Evolutionary conservation across 2,329 filamentous ascomycete species (phyloP).

Genomic region (Aspergillus amoenus): DNA sequence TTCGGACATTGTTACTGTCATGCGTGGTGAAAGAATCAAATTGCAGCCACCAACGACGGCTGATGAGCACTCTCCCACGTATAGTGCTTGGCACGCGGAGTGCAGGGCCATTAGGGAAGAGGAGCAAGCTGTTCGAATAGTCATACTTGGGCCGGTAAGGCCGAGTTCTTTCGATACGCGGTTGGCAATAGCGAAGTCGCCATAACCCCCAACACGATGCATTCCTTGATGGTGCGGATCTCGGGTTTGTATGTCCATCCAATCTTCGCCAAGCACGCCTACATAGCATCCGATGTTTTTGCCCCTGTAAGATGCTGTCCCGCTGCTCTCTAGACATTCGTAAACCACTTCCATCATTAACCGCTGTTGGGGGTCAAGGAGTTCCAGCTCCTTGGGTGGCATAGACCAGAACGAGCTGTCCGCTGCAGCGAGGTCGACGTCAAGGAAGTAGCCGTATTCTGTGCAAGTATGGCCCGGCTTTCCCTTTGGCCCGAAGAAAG

Average conservation of each 20-base stretch:
- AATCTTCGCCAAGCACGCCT: slow-evolving; percentile 26
- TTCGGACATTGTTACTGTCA: slow-evolving; percentile 27
- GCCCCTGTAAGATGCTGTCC: slow-evolving; percentile 29
- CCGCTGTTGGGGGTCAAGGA: slow-evolving; percentile 35
- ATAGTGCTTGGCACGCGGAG: slow-evolving; percentile 23
- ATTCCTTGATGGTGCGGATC: slow-evolving; percentile 17
- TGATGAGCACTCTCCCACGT: slow-evolving; percentile 10
- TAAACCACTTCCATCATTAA: slow-evolving; percentile 31
- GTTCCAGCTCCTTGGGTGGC: slow-evolving; percentile 21
- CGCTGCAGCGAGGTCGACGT: slow-evolving; percentile 23
- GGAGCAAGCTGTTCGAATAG: slow-evolving; percentile 33
- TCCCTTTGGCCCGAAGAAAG: slow-evolving; percentile 20
- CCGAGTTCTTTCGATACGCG: slow-evolving; percentile 13
- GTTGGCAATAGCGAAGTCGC: slow-evolving; percentile 10
- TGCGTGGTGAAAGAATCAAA: slow-evolving; percentile 32
- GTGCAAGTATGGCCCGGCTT: slow-evolving; percentile 9
- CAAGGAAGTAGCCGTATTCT: slow-evolving; percentile 26
- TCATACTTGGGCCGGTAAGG: slow-evolving; percentile 20
- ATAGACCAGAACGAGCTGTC: slow-evolving; percentile 30
- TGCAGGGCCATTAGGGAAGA: slow-evolving; percentile 34
- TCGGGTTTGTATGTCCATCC: slow-evolving; percentile 19
- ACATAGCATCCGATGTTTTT: slow-evolving; percentile 30
- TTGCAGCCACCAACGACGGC: slow-evolving; percentile 38
- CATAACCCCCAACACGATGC: slow-evolving; percentile 10
- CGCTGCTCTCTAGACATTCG: slow-evolving; percentile 33